phyloP scores from a whole-genome alignment of 177 flowering plant genomes.

The Vitis hybrid region DNA sequence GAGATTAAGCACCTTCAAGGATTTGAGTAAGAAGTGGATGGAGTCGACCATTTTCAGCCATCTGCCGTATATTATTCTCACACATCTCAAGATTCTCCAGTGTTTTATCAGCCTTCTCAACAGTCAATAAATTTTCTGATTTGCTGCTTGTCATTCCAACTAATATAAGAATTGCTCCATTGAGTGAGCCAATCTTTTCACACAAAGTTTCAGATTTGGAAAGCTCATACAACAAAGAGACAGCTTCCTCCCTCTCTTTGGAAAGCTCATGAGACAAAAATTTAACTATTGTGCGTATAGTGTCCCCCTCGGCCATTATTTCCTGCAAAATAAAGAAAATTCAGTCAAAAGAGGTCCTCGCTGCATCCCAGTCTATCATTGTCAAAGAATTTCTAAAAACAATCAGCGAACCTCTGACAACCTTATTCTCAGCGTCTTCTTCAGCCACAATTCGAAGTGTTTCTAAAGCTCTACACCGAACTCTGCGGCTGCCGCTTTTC shows the following conservation, averaged over 20 bases:
- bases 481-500: constrained; percentile 70
- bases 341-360: constrained; percentile 10
- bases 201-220: constrained; percentile 73
- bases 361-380: not conserved
- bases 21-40: constrained; percentile 76
- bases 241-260: constrained; percentile 88
- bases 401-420: constrained; percentile 29
- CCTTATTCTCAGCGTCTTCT: constrained; percentile 82
- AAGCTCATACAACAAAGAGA: constrained; percentile 80
- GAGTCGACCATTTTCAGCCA: constrained; percentile 96
- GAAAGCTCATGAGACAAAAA: constrained; percentile 79
- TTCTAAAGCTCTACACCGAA: constrained; percentile 70
- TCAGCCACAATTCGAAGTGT: constrained; percentile 79
- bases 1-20: constrained; percentile 66
- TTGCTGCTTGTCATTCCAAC: constrained; percentile 96
- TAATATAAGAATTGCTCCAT: constrained; percentile 89
- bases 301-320: constrained; percentile 80
- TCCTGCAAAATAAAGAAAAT: constrained; percentile 49
- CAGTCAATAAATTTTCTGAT: constrained; percentile 70
- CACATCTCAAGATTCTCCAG: constrained; percentile 76
- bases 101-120: constrained; percentile 83
- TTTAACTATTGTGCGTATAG: constrained; percentile 81
- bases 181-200: constrained; percentile 88
- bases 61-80: constrained; percentile 86
- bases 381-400: constrained; percentile 8